phyloP scores from a whole-genome alignment of 441 rosid species.

The Euphorbia corollata region DNA sequence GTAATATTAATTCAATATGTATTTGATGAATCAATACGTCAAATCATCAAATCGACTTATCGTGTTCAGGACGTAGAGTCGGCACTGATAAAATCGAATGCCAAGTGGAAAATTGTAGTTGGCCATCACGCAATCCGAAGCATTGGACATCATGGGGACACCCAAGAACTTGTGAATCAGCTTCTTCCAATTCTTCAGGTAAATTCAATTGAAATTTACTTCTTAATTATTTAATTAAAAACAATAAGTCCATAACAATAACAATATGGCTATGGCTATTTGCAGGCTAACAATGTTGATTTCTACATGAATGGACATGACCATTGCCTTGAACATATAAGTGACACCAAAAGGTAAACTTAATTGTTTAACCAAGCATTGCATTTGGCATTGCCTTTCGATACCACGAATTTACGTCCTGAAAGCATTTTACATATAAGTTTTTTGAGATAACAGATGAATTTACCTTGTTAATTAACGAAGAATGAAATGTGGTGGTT shows the following conservation, averaged over 20 bases:
- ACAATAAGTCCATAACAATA: background rate
- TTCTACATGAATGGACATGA: constrained; percentile 68
- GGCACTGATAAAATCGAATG: constrained; percentile 44
- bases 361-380: no score
- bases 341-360: constrained; percentile 38
- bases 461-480: no score
- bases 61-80: constrained; percentile 33
- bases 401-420: no score
- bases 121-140: constrained; percentile 80
- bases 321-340: constrained; percentile 56
- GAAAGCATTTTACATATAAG: no score
- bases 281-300: constrained; percentile 44
- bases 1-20: background rate
- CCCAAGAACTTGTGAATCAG: constrained; percentile 43
- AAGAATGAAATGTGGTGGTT: background rate
- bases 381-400: no score
- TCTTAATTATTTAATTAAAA: background rate
- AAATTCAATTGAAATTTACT: background rate
- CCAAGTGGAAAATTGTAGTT: constrained; percentile 67
- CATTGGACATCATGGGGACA: constrained; percentile 59
- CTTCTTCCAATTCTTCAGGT: constrained; percentile 60
- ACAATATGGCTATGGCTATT: background rate
- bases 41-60: background rate
- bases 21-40: background rate
- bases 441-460: no score